A percentile compares a stretch with the other conserved stretches of the same genome.
Evolutionary conservation across 2,329 filamentous ascomycete genomes (phyloP).

Genomic region (Claviceps digitariae): DNA sequence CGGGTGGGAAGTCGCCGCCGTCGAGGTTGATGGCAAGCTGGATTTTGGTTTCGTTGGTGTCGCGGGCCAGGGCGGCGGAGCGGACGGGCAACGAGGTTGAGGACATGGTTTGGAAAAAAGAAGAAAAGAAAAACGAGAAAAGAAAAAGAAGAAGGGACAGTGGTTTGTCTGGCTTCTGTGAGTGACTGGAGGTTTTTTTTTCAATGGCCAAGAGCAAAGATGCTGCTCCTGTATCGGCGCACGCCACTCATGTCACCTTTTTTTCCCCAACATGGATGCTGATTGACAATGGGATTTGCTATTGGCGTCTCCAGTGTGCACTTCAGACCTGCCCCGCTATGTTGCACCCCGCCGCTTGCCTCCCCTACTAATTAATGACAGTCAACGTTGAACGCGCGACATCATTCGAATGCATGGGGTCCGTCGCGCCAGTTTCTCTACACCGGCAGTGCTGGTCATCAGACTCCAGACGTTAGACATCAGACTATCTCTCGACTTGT

Average conservation of each 20-base stretch:
- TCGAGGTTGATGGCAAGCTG: slow-evolving; percentile 86
- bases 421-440: no score
- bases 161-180: neutral
- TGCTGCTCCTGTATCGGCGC: no score
- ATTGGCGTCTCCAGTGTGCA: no score
- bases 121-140: neutral
- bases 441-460: neutral
- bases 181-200: no score
- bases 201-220: no score
- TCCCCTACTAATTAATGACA: no score
- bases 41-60: slow-evolving; percentile 98
- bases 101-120: slow-evolving; percentile 10
- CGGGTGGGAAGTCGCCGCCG: slow-evolving; percentile 62
- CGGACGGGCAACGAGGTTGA: slow-evolving; percentile 29
- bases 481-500: neutral
- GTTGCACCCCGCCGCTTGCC: no score
- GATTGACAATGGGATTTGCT: neutral
- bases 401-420: no score
- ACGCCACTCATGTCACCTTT: no score
- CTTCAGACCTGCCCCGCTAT: no score
- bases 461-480: neutral
- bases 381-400: no score
- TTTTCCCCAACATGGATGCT: no score
- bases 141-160: neutral
- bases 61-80: slow-evolving; percentile 66